Evolutionary conservation across 169 alveolate species (phyloP), one percentile per base, ranked within the genome.

Genomic region (Eimeria sp.): DNA sequence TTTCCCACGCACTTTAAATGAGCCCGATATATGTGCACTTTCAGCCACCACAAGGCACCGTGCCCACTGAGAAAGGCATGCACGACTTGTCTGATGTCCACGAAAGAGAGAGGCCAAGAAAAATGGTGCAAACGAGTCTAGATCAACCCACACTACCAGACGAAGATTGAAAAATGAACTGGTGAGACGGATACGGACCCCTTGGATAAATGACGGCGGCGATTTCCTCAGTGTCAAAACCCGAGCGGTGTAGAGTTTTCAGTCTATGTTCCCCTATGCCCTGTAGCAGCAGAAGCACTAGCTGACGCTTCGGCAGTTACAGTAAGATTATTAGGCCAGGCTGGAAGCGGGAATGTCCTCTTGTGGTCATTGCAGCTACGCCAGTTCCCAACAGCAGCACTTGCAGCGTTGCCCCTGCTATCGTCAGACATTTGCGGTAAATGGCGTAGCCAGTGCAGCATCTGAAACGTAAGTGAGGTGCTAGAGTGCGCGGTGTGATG

Each of bases 161-260:
- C 14, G n/a, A 18, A 14, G 2, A 4, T 61, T 20, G 70, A 9
- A 61, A 61, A 61, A 61, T 1, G 18, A 54, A 54, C 61, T 25
- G 20, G n/a, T 25, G 7, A 61, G 9, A 75, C 86, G 30, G 86
- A 20, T 47, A 70, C 67, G 11, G 34, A 57, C 92, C 92, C 51
- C 92, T 54, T 47, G 92, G 92, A 43, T 84, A 84, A 47, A 84
- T 47, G 75, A 84, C 92, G 65, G 92, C 92, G 18, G 40, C 76
- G 30, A 84, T 57, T 45, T 84, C 92, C 27, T 34, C 78, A 58
- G 58, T 58, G 92, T 58, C 73, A 18, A 58, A 84, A 34, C 92
- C 76, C 30, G 72, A 40, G 5, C 63, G 92, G 43, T 30, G 34
- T 5, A 58, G 25, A 13, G 18, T 70, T 34, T 58, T 40, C 45